Evolutionary conservation across 2,329 filamentous ascomycete genomes (phyloP).

Genomic region (Myriangium duriaei): DNA sequence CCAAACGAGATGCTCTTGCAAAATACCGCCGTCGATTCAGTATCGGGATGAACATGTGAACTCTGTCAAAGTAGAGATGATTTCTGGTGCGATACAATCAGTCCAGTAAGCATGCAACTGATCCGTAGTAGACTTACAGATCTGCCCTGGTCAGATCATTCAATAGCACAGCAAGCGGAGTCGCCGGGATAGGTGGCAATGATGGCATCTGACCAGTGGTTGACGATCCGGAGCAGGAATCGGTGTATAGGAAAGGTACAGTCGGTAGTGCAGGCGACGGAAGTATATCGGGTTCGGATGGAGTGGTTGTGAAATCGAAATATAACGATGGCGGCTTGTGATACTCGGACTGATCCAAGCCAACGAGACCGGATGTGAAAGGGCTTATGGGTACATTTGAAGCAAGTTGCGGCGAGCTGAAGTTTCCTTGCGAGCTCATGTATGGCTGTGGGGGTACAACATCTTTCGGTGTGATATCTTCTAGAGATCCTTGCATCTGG

Average conservation of each 20-base stretch:
- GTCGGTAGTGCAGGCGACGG: neutral
- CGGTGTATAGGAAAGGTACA: neutral
- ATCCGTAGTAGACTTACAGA: too few species aligned
- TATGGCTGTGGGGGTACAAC: too few species aligned
- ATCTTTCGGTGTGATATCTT: too few species aligned
- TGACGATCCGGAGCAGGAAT: neutral
- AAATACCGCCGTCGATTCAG: neutral
- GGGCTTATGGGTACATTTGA: too few species aligned
- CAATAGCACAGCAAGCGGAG: neutral
- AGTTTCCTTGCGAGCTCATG: too few species aligned
- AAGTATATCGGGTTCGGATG: neutral
- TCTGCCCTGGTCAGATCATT: neutral
- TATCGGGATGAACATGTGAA: neutral
- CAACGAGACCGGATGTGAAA: too few species aligned
- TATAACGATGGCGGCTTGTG: too few species aligned
- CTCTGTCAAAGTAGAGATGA: neutral
- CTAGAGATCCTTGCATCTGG: too few species aligned
- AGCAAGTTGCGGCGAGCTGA: too few species aligned
- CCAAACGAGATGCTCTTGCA: neutral
- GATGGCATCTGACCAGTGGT: neutral
- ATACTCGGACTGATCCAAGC: too few species aligned
- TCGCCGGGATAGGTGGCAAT: neutral
- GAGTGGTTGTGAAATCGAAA: too few species aligned
- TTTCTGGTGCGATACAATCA: neutral
- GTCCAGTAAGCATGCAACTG: too few species aligned